phyloP scores from a whole-genome alignment of 371 early-diverging fungal genomes.

The Blyttiomyces sp. region DNA sequence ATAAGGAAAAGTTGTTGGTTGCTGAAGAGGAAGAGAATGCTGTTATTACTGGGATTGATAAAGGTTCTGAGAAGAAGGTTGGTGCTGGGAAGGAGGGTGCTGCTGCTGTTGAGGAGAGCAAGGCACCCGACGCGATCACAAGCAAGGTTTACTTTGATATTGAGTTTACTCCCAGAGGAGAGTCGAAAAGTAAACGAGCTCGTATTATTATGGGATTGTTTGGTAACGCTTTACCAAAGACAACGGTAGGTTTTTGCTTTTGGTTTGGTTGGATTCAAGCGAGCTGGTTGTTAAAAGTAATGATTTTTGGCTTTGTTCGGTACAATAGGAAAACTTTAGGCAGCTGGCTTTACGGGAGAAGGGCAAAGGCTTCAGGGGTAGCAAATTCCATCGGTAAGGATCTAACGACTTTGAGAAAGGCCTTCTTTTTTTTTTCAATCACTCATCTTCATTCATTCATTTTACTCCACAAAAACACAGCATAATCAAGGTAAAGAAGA shows the following conservation, averaged over 20 bases:
- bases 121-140: conserved; percentile 17
- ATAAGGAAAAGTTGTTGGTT: too few relatives aligned
- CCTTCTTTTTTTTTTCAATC: neutral
- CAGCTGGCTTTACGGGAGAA: conserved; percentile 68
- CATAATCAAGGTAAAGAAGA: conserved; percentile 11
- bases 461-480: too few relatives aligned
- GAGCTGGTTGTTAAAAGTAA: too few relatives aligned
- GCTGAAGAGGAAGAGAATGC: too few relatives aligned
- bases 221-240: conserved; percentile 86
- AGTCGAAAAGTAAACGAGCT: conserved; percentile 48
- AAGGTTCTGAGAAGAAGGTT: too few relatives aligned
- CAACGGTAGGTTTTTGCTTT: conserved; percentile 91
- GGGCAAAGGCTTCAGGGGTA: conserved; percentile 82
- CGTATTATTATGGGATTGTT: conserved; percentile 58
- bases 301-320: too few relatives aligned
- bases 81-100: too few relatives aligned
- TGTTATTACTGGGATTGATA: neutral
- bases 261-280: too few relatives aligned
- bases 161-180: conserved; percentile 63
- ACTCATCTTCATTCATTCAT: neutral
- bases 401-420: conserved; percentile 29
- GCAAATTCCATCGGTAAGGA: conserved; percentile 73
- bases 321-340: conserved; percentile 89
- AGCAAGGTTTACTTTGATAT: conserved; percentile 84
- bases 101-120: neutral